Base-by-base conservation (phyloP, 306 rosid species). In the Acacia confusa region DNA sequence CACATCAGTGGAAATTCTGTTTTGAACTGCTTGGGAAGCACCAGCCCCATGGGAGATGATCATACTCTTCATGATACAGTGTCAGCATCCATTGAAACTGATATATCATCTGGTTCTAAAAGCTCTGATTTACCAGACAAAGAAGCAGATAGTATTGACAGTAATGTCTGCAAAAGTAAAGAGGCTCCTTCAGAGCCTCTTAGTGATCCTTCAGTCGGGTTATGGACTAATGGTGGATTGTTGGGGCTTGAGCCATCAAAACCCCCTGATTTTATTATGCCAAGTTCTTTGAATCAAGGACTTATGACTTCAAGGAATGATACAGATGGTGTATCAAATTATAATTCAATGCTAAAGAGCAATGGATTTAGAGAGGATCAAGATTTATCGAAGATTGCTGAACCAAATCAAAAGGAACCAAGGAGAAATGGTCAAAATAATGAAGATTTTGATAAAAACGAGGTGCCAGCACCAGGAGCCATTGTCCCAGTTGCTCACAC, bases 151-250 rank as follows among this genome's bases (percentile, higher is more conserved):
- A 77, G 79, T 70, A 71, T 81, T 79, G 48, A 64, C 64, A 89
- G 84, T 82, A 79, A 55, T 63, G 79, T 64, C 50, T 63, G 27
- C 71, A 86, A 85, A 72, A 72, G 87, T 81, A 87, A 88, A 81
- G 92, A 88, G 60, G 58, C 85, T 41, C 76, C 83, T 52, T 81
- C 48, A 65, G 92, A 88, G 25, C 47, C 88, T 82, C 84, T 88
- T 43, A 72, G 84, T 64, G 86, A 79, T 86, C 84, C 77, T 86
- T 82, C 97, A 41, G 83, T 88, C 69, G 86, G 85, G 58, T 87
- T 95, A 88, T 95, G 99, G 99, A 95, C 99, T 65, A 95, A 95
- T 78, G 99, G 99, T 86, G 97, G 97, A 79, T 86, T 95, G 52
- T 84, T 95, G 79, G 99, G 99, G 84, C 99, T 95, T 82, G 88